Conservation (phyloP, 139 green algal genomes). For the Trebouxia sp. region DNA sequence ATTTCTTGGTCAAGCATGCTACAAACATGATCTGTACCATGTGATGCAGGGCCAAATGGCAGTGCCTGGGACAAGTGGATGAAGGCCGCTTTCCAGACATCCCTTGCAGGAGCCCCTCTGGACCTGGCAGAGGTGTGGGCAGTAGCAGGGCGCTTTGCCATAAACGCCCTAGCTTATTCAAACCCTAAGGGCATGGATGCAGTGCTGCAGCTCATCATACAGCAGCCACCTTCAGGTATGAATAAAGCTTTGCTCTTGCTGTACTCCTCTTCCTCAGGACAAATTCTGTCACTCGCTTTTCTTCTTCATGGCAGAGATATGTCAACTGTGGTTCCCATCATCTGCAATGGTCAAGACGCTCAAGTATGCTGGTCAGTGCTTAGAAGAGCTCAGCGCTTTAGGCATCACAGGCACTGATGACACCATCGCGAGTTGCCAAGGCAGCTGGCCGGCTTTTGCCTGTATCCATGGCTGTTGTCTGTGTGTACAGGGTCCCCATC, state of each 20-base stretch:
- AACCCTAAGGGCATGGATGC: slow-evolving; percentile 29
- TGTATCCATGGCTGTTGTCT: no score
- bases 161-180: slow-evolving; percentile 34
- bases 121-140: slow-evolving; percentile 62
- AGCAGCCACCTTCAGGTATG: slow-evolving; percentile 33
- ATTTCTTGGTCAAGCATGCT: background rate
- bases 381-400: slow-evolving; percentile 32
- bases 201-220: slow-evolving; percentile 42
- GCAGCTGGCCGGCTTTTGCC: no score
- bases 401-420: slow-evolving; percentile 26
- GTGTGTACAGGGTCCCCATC: background rate
- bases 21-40: background rate
- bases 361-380: background rate
- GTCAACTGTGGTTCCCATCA: background rate
- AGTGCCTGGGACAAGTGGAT: slow-evolving; percentile 48
- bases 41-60: background rate
- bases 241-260: no score
- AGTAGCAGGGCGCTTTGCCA: slow-evolving; percentile 45
- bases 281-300: no score
- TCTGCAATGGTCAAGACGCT: slow-evolving; percentile 34
- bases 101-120: slow-evolving; percentile 50
- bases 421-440: background rate
- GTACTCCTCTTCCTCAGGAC: no score
- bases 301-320: no score
- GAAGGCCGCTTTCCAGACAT: slow-evolving; percentile 34